phyloP scores from a whole-genome alignment of 768 basidiomycete species.

The Pleurotus ostreatus region DNA sequence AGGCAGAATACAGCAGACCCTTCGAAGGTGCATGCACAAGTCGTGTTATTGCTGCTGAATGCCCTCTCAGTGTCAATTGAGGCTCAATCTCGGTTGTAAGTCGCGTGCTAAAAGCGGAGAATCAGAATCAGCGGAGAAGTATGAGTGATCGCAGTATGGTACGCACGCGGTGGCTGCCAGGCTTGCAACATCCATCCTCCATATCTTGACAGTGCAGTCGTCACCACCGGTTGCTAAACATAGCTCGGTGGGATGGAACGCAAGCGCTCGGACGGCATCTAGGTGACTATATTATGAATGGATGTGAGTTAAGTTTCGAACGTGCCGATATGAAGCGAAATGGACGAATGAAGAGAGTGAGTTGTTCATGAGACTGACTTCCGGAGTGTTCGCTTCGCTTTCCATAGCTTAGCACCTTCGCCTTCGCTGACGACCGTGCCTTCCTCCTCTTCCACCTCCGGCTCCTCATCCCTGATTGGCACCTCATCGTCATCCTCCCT shows the following conservation, averaged over 20 bases:
- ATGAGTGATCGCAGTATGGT: slow-evolving; percentile 10
- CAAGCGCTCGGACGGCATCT: slow-evolving; percentile 86
- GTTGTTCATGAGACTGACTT: slow-evolving; percentile 57
- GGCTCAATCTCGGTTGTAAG: slow-evolving; percentile 88
- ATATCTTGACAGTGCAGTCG: slow-evolving; percentile 94
- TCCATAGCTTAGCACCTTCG: slow-evolving; percentile 77
- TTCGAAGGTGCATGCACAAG: slow-evolving; percentile 76
- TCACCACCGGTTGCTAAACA: slow-evolving; percentile 92
- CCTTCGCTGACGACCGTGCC: slow-evolving; percentile 61
- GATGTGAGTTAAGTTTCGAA: slow-evolving; percentile 14
- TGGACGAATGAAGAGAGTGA: background rate
- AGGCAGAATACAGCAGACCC: slow-evolving; percentile 83
- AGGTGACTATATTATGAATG: slow-evolving; percentile 61
- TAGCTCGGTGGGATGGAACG: slow-evolving; percentile 84
- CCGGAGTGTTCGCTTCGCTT: slow-evolving; percentile 79
- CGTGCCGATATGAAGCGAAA: slow-evolving; percentile 1
- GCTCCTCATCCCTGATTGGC: slow-evolving; percentile 58
- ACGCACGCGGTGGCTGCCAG: slow-evolving; percentile 78
- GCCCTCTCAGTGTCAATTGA: slow-evolving; percentile 88
- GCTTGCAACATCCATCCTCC: slow-evolving; percentile 80
- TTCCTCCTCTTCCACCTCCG: slow-evolving; percentile 63
- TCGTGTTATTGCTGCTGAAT: slow-evolving; percentile 86
- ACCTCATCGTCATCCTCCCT: slow-evolving; percentile 57
- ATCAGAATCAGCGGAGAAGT: slow-evolving; percentile 14
- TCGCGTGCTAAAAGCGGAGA: slow-evolving; percentile 42